These are phyloP conservation scores for Pelargonium nanum DNA, from an alignment of 345 rosid genomes.

Conservation along the genomic window DNA sequence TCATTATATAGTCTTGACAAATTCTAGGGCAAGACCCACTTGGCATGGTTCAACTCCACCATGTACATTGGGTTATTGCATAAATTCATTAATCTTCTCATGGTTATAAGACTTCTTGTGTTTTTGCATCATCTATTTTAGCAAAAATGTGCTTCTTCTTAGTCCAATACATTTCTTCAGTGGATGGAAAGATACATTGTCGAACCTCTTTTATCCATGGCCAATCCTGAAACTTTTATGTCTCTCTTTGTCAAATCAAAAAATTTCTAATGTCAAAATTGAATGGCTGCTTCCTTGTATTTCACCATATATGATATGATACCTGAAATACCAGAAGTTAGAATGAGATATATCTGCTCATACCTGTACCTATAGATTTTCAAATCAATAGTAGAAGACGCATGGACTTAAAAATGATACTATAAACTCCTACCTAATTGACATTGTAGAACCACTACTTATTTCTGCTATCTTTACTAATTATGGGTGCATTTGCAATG, in stretches of 20 bases:
- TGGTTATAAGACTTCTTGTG: not conserved
- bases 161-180: not conserved
- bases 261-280: not conserved
- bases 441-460: not conserved
- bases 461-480: not conserved
- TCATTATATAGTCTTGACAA: too few relatives aligned
- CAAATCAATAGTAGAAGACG: too few relatives aligned
- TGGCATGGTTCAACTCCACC: not conserved
- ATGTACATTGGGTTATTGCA: not conserved
- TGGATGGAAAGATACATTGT: not conserved
- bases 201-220: not conserved
- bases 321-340: not conserved
- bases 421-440: not conserved
- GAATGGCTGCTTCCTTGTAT: not conserved
- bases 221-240: not conserved
- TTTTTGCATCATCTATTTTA: too few relatives aligned
- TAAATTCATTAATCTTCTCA: not conserved
- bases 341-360: too few relatives aligned
- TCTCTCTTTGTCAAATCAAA: not conserved
- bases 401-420: too few relatives aligned
- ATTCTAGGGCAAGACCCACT: not conserved
- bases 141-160: too few relatives aligned
- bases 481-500: not conserved
- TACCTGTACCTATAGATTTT: too few relatives aligned
- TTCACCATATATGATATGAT: not conserved